Evolutionary conservation across 805 yeast genomes (phyloP).

Genomic region (Tetrapisispora nanseiensis): DNA sequence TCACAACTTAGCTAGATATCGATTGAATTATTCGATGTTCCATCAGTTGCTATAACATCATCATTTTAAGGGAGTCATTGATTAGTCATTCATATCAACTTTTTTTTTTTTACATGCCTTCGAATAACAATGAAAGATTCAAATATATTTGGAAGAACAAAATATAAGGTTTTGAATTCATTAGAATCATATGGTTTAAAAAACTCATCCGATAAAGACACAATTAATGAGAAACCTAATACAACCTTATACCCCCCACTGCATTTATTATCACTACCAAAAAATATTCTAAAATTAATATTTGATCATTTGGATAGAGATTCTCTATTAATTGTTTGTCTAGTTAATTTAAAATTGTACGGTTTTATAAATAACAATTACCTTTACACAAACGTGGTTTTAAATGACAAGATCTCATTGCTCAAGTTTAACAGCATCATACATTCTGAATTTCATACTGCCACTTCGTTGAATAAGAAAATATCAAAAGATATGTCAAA

Average conservation of each 20-base stretch:
- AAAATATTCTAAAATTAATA: slow-evolving; percentile 17
- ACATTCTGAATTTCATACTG: slow-evolving; percentile 23
- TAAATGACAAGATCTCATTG: slow-evolving; percentile 20
- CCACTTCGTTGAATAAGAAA: slow-evolving; percentile 8
- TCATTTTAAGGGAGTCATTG: neutral
- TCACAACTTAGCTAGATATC: too few relatives aligned
- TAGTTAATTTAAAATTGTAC: slow-evolving; percentile 19
- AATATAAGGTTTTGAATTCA: slow-evolving; percentile 32
- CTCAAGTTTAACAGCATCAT: slow-evolving; percentile 24
- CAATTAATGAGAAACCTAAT: too few relatives aligned
- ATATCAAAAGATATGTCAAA: slow-evolving; percentile 7
- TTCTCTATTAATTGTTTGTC: slow-evolving; percentile 17
- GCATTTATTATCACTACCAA: slow-evolving; percentile 17
- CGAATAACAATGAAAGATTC: slow-evolving; percentile 12
- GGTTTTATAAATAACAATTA: slow-evolving; percentile 17
- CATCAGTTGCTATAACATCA: too few relatives aligned
- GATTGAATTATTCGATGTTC: too few relatives aligned
- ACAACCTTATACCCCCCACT: neutral
- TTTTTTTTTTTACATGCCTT: neutral
- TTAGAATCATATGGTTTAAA: neutral
- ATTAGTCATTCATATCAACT: too few relatives aligned
- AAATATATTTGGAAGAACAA: slow-evolving; percentile 16
- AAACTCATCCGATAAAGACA: neutral
- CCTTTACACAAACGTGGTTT: slow-evolving; percentile 20
- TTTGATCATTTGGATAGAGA: slow-evolving; percentile 16